Conservation (phyloP, 1,284 basidiomycete genomes). For the Malassezia sp. region DNA sequence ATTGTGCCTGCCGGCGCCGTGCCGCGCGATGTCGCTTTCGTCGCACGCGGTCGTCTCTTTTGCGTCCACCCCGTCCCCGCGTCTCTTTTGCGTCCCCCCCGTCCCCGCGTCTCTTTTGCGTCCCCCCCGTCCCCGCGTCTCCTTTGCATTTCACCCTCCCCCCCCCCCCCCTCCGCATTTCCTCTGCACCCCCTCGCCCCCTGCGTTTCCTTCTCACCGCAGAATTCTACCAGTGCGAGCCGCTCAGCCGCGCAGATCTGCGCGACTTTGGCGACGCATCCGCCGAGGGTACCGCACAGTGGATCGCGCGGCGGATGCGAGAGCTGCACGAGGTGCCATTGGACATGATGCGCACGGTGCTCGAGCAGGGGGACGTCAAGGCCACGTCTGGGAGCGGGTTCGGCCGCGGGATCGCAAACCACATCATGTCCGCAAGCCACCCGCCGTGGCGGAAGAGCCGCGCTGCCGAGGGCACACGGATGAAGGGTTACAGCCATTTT, state of each 20-base stretch:
- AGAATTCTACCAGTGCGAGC: constrained; percentile 41
- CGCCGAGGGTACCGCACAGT: constrained; percentile 35
- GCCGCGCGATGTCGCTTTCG: too few relatives aligned
- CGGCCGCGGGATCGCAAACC: constrained; percentile 42
- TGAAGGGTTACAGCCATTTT: constrained; percentile 15
- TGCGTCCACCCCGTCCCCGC: too few relatives aligned
- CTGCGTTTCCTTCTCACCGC: too few relatives aligned
- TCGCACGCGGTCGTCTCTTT: too few relatives aligned
- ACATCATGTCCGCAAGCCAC: constrained; percentile 41
- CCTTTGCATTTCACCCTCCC: background rate
- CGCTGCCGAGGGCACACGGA: background rate
- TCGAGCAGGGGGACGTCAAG: constrained; percentile 41
- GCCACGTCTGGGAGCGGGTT: constrained; percentile 34
- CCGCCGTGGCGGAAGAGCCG: constrained; percentile 21
- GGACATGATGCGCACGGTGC: constrained; percentile 39
- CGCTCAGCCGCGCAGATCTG: constrained; percentile 36
- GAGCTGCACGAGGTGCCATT: constrained; percentile 45
- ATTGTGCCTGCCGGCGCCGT: too few relatives aligned
- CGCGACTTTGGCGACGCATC: constrained; percentile 32
- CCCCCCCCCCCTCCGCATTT: too few relatives aligned
- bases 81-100: too few relatives aligned
- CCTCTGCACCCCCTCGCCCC: background rate
- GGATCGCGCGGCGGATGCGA: constrained; percentile 44
- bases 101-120: too few relatives aligned
- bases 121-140: too few relatives aligned